Evolutionary conservation across 2,329 filamentous ascomycete species (phyloP), one percentile per base, ranked within the genome.

Genomic region (Paraphoma sp.): DNA sequence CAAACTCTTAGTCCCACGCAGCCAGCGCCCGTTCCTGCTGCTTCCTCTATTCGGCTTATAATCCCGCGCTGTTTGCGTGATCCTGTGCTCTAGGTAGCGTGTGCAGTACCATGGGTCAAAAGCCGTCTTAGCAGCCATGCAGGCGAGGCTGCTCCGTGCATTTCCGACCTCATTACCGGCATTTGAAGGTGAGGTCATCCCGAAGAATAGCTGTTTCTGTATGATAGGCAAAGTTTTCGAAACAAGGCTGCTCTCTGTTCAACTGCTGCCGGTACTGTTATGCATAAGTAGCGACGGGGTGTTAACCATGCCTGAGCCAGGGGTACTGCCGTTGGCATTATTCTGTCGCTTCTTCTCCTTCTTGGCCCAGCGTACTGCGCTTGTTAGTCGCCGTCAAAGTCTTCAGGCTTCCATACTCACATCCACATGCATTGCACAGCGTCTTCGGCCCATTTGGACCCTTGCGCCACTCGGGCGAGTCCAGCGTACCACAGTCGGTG

Each of bases 401-500:
- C 23, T 38, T 12, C 30, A 11, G 7, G 17, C 1, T 12, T 14
- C 14, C 33, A 38, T 3, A 81, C 83, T 79, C 68, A 85, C 85
- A 91, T 87, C 94, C 94, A 73, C 94, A 98, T 7, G 94, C 94
- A 79, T 98, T 98, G 78, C 94, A 98, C 11, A 98, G 80, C 8
- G 94, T 97, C 78, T 98, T 97, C 1, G 93, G 93, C 2, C 94
- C 94, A 60, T 87, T 92, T 0, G 94, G 94, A 0, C 94, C 94
- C 76, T 97, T 97, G 60, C 94, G 85, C 94, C 94, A 98, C 80
- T 98, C 94, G 0, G 94, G 94, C 14, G 92, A 96, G 72, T 97
- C 93, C 41, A 96, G 83, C 0, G 92, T 97, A 82, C 94, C 93
- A 78, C 94, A 98, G 76, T 97, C 94, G 1, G 92, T 94, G 77